Evolutionary conservation across 2,329 filamentous ascomycete species (phyloP).

Genomic region (Microdochium trichocladiopsis): DNA sequence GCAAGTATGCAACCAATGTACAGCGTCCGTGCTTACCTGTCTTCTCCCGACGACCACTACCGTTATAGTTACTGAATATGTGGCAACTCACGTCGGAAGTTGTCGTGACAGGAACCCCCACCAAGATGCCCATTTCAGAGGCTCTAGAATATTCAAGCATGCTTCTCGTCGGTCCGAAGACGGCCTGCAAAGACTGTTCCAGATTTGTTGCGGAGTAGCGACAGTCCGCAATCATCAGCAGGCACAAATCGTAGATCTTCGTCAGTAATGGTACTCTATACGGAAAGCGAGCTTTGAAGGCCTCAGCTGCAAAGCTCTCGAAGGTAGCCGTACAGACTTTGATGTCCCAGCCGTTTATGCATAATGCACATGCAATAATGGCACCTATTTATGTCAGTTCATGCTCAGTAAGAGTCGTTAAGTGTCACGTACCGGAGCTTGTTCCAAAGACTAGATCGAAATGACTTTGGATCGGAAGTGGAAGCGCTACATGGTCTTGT

Average conservation of each 20-base stretch:
- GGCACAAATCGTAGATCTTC: neutral
- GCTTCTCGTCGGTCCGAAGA: neutral
- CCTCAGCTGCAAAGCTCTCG: neutral
- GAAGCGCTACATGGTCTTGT: neutral
- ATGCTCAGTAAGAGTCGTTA: neutral
- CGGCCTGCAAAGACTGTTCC: neutral
- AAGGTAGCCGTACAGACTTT: neutral
- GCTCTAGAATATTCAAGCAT: neutral
- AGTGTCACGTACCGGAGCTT: neutral
- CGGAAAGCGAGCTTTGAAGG: neutral
- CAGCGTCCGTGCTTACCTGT: neutral
- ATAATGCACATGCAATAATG: neutral
- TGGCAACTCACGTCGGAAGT: neutral
- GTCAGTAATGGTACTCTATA: neutral
- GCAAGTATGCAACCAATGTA: neutral
- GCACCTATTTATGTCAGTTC: neutral
- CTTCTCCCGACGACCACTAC: neutral
- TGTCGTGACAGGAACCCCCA: neutral
- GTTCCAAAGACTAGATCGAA: neutral
- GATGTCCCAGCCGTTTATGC: neutral
- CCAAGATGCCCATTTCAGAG: neutral
- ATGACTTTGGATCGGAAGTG: neutral
- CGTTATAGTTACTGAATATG: neutral
- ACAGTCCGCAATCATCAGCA: neutral
- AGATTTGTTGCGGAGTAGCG: neutral